Evolutionary conservation across 2,329 filamentous ascomycete species (phyloP).

Genomic region (Fusarium proliferatum): DNA sequence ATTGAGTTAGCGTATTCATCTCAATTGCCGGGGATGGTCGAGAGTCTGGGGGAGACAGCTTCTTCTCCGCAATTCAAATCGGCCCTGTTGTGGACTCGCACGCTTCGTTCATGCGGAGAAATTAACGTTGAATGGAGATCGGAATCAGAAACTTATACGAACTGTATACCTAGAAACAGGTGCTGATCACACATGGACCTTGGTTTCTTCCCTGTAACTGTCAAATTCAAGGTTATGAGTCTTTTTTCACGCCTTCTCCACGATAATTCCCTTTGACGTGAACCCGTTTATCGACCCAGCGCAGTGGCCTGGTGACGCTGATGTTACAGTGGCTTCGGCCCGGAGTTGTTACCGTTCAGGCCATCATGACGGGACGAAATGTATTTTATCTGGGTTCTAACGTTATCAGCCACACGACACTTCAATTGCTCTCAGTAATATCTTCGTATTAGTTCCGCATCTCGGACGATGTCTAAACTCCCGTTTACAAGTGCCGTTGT

Average conservation of each 20-base stretch:
- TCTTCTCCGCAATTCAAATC: constrained; percentile 31
- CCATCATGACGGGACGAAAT: constrained; percentile 3
- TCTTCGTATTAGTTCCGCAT: background rate
- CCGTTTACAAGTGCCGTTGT: constrained; percentile 13
- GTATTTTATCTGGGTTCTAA: background rate
- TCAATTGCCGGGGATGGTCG: constrained; percentile 2
- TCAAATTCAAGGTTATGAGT: background rate
- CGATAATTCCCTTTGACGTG: background rate
- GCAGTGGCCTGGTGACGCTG: constrained; percentile 22
- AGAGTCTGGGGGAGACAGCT: constrained; percentile 20
- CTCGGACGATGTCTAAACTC: background rate
- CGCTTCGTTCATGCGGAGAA: constrained; percentile 12
- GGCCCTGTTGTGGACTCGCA: constrained; percentile 27
- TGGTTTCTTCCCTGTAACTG: constrained; percentile 15
- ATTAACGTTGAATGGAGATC: background rate
- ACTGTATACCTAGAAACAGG: constrained; percentile 12
- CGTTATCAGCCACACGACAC: background rate
- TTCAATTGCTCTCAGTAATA: background rate
- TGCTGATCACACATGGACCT: background rate
- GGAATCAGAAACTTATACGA: background rate
- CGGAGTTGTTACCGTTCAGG: background rate
- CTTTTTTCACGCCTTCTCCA: background rate
- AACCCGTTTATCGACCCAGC: constrained; percentile 19
- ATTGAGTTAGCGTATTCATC: background rate
- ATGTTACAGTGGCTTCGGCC: constrained; percentile 7